Evolutionary conservation across 768 basidiomycete genomes (phyloP).

Genomic region (Sporobolomyces roseus): DNA sequence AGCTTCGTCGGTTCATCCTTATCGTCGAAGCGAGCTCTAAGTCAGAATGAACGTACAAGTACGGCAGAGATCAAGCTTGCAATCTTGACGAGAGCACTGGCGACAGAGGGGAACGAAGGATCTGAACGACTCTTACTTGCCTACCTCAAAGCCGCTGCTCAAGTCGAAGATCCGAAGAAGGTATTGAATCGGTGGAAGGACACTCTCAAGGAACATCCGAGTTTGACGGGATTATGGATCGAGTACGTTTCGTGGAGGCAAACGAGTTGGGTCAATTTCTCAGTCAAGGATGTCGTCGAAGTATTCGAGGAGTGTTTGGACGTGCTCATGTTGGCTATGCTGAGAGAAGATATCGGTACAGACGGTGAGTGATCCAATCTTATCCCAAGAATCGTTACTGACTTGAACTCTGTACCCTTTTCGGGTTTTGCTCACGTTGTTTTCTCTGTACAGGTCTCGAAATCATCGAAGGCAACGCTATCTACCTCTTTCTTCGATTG

Average conservation of each 20-base stretch:
- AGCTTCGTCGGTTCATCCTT: constrained; percentile 32
- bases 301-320: constrained; percentile 47
- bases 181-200: constrained; percentile 48
- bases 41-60: constrained; percentile 26
- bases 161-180: constrained; percentile 46
- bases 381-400: constrained; percentile 4
- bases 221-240: constrained; percentile 47
- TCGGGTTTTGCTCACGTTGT: background rate
- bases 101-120: constrained; percentile 39
- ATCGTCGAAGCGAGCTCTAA: constrained; percentile 12
- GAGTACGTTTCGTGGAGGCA: constrained; percentile 48
- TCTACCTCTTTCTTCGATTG: constrained; percentile 50
- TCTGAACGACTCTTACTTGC: constrained; percentile 47
- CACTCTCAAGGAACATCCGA: constrained; percentile 43
- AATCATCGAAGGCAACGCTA: constrained; percentile 47
- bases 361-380: constrained; percentile 25
- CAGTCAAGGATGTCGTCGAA: constrained; percentile 47
- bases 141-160: constrained; percentile 47
- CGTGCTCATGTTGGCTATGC: constrained; percentile 29
- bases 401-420: background rate
- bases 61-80: constrained; percentile 48
- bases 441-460: constrained; percentile 34
- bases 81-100: constrained; percentile 48
- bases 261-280: constrained; percentile 41
- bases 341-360: constrained; percentile 11